Percentiles rank a stretch among this genome's conserved stretches.
Evolutionary conservation across 2,329 filamentous ascomycete species (phyloP).

Genomic region (Blastomyces emzantsi): DNA sequence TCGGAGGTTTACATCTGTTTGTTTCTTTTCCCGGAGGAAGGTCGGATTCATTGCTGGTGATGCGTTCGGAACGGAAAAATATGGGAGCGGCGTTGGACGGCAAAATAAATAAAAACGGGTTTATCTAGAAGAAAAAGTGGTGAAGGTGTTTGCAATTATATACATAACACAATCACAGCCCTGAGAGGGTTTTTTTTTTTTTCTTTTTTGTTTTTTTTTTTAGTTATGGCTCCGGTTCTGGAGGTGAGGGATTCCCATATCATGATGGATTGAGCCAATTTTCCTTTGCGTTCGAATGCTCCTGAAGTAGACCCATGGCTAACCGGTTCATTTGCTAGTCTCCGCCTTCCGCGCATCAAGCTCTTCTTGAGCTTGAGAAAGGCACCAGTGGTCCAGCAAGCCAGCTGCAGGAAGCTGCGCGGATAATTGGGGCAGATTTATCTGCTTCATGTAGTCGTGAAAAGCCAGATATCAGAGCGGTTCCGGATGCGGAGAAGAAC

Average conservation of each 20-base stretch:
- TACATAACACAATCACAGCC: not conserved
- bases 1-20: conserved; percentile 1
- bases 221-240: conserved; percentile 28
- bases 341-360: conserved; percentile 35
- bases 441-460: conserved; percentile 22
- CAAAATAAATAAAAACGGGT: conserved; percentile 3
- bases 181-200: conserved; percentile 10
- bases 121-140: not conserved
- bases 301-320: not conserved
- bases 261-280: not conserved
- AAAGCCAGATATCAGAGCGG: not conserved
- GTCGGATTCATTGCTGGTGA: conserved; percentile 5
- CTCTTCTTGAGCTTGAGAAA: conserved; percentile 39
- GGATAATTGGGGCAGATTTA: conserved; percentile 36
- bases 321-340: conserved; percentile 21
- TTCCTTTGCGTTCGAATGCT: not conserved
- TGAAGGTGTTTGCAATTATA: not conserved
- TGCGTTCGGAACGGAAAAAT: conserved; percentile 31
- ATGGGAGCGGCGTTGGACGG: conserved; percentile 16
- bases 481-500: not conserved
- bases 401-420: conserved; percentile 36
- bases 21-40: conserved; percentile 6
- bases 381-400: conserved; percentile 31
- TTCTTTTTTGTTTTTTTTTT: conserved; percentile 9
- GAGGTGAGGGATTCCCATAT: conserved; percentile 26